phyloP scores from a whole-genome alignment of 352 stramenopile species.

The Phytophthora pluvialis region DNA sequence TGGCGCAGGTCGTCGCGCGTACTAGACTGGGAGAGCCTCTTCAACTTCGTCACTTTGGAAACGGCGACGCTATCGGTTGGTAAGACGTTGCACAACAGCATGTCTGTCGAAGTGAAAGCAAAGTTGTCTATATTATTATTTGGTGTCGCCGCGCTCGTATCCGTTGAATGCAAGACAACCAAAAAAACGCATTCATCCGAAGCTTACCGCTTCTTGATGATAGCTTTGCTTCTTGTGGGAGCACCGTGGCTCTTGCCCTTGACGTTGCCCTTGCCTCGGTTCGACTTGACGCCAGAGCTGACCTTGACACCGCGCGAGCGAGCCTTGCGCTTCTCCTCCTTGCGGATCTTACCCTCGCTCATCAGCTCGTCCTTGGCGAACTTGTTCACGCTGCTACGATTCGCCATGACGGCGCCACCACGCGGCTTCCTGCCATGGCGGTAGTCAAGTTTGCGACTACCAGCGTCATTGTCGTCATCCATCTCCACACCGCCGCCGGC shows the following conservation, averaged over 20 bases:
- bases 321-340: conserved; percentile 87
- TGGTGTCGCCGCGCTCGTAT: conserved; percentile 7
- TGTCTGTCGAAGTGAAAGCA: conserved; percentile 16
- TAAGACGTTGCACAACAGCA: conserved; percentile 29
- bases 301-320: conserved; percentile 82
- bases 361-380: conserved; percentile 82
- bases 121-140: conserved; percentile 49
- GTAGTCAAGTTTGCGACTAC: conserved; percentile 73
- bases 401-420: conserved; percentile 34
- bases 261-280: conserved; percentile 77
- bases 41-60: conserved; percentile 64
- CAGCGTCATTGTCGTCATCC: conserved; percentile 56
- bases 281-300: conserved; percentile 43
- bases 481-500: conserved; percentile 74
- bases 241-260: conserved; percentile 84
- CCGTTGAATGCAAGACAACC: conserved; percentile 1
- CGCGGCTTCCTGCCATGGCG: conserved; percentile 79
- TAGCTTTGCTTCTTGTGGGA: conserved; percentile 83
- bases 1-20: conserved; percentile 62
- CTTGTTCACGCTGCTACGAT: conserved; percentile 70
- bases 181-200: conserved; percentile 14
- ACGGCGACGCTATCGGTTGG: conserved; percentile 61
- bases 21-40: conserved; percentile 55
- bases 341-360: conserved; percentile 81
- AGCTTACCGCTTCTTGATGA: conserved; percentile 64